phyloP scores from a whole-genome alignment of 768 basidiomycete genomes.

The Mycena belliarum region DNA sequence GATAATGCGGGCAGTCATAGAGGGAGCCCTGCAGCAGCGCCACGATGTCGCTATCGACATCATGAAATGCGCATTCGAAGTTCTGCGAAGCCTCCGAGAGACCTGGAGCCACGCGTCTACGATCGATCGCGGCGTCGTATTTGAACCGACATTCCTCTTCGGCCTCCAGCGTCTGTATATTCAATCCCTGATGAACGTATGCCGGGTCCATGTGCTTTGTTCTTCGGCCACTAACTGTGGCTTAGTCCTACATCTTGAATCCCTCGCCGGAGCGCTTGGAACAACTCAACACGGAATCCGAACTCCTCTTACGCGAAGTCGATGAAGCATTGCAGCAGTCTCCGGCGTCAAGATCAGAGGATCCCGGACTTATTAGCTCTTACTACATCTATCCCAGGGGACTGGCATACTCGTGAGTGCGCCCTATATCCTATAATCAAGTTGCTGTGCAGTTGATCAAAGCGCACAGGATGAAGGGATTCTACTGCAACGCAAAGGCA shows the following conservation, averaged over 20 bases:
- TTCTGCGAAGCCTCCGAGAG: constrained; percentile 15
- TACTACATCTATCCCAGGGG: constrained; percentile 21
- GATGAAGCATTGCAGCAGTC: constrained; percentile 7
- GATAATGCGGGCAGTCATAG: constrained; percentile 21
- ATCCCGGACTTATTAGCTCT: constrained; percentile 12
- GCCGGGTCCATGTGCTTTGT: neutral
- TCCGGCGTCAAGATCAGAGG: neutral
- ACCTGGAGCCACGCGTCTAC: constrained; percentile 10
- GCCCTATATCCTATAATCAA: too few species aligned
- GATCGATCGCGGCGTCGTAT: constrained; percentile 9
- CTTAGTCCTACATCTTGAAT: neutral
- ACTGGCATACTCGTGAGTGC: constrained; percentile 16
- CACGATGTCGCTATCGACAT: constrained; percentile 14
- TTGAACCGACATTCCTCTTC: constrained; percentile 19
- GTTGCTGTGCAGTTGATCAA: neutral
- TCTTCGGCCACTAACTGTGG: neutral
- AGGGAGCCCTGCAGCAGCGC: neutral
- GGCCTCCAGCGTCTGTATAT: constrained; percentile 19
- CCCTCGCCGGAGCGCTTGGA: neutral
- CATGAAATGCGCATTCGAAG: constrained; percentile 1
- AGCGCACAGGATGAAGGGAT: constrained; percentile 18
- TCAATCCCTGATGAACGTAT: constrained; percentile 21
- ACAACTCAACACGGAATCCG: constrained; percentile 16
- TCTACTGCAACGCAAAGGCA: constrained; percentile 8
- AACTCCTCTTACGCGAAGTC: constrained; percentile 12